Evolutionary conservation across 805 yeast species (phyloP), one percentile per base, ranked within the genome.

Genomic region (Metschnikowia hibisci): DNA sequence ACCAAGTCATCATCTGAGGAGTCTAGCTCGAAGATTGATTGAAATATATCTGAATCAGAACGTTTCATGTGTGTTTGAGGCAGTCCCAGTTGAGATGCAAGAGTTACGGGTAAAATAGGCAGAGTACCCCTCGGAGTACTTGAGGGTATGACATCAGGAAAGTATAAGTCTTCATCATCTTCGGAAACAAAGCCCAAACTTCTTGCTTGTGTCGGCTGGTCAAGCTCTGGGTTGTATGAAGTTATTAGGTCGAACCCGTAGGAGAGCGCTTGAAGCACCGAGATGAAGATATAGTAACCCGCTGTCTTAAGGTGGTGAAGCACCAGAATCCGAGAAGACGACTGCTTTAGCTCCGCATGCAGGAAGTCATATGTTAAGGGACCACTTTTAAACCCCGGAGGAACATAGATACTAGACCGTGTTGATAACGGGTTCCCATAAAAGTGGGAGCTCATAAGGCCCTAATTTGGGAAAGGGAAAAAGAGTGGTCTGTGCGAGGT

Each of bases 21-120:
- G 10, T 50, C 54, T 10, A 50, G 42, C 29, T 50, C 50, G 25
- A 46, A 46, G 16, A 52, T 27, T 11, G 46, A 41, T 10, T 41
- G 44, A 36, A 48, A 52, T 4, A 47, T 14, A 32, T 49, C 39
- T 6, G 25, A 14, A 26, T 22, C 11, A 18, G 10, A 9, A 2
- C 8, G n/a, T 9, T 18, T 10, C 35, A 29, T 5, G 32, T 28
- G 13, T 41, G 26, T 3, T 36, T 15, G 9, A 43, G 47, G 9
- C 43, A 8, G 23, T 6, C 1, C 7, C 13, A 4, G 29, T 12
- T 11, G 13, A 4, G 29, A n/a, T 27, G 29, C 13, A 15, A 32
- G 34, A 10, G 2, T 16, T 6, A 16, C n/a, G 12, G 22, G 20
- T 16, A 32, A 34, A 4, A 23, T 25, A 5, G 34, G 41, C 41